phyloP scores from a whole-genome alignment of 2,329 filamentous ascomycete genomes.

The Leptodontidium sp. region DNA sequence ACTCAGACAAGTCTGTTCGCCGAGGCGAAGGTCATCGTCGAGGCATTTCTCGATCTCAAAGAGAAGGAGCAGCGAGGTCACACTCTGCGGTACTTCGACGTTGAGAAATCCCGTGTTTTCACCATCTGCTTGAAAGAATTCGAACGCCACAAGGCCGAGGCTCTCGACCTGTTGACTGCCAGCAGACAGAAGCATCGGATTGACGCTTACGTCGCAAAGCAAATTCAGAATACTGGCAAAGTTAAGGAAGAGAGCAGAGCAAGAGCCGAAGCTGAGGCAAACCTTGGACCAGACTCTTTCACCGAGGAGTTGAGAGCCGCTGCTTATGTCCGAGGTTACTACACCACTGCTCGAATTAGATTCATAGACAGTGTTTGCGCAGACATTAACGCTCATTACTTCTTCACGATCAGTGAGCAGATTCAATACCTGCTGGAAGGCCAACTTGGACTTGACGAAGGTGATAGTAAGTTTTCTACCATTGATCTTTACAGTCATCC shows the following conservation, averaged over 20 bases:
- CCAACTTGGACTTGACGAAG: conserved; percentile 18
- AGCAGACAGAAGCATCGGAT: conserved; percentile 60
- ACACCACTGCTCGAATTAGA: conserved; percentile 69
- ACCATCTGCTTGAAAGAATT: conserved; percentile 49
- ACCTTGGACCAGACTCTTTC: conserved; percentile 66
- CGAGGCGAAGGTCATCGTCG: conserved; percentile 22
- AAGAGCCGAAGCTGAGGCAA: conserved; percentile 27
- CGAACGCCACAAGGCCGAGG: conserved; percentile 54
- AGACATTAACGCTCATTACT: conserved; percentile 19
- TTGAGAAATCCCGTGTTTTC: conserved; percentile 31
- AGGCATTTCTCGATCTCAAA: conserved; percentile 26
- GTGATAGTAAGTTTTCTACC: conserved; percentile 8
- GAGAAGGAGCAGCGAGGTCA: conserved; percentile 13
- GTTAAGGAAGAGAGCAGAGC: conserved; percentile 12
- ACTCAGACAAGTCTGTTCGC: conserved; percentile 31
- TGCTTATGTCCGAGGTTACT: conserved; percentile 72
- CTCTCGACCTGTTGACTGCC: conserved; percentile 55
- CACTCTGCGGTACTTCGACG: conserved; percentile 26
- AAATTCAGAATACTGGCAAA: background rate
- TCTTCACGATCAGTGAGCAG: conserved; percentile 9
- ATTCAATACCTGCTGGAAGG: conserved; percentile 22
- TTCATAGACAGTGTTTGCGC: conserved; percentile 62
- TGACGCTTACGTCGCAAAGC: conserved; percentile 48
- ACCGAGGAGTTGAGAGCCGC: conserved; percentile 67
- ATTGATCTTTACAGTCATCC: background rate